These are phyloP conservation scores for Chloromonas sp. DNA, from an alignment of 163 green algal species.

Conservation along the genomic window DNA sequence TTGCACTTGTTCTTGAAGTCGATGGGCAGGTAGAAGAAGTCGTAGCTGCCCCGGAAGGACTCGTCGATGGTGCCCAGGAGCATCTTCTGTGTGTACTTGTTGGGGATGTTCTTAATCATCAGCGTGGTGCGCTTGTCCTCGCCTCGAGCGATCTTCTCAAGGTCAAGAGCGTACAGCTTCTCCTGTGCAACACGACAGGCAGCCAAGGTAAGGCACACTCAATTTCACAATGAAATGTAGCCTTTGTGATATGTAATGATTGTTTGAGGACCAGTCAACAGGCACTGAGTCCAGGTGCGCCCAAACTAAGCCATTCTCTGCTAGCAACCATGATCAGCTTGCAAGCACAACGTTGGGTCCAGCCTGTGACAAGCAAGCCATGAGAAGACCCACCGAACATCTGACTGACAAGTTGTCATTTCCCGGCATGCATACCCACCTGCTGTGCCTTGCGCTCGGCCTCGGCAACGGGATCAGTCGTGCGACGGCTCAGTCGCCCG, in stretches of 20 bases:
- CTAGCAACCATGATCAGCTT: too few relatives aligned
- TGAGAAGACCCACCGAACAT: too few relatives aligned
- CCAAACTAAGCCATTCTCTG: too few relatives aligned
- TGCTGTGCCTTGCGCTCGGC: slow-evolving; percentile 70
- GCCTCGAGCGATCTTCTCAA: slow-evolving; percentile 59
- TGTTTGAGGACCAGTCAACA: too few relatives aligned
- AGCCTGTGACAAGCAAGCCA: too few relatives aligned
- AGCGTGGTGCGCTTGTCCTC: slow-evolving; percentile 92
- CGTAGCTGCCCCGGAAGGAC: slow-evolving; percentile 81
- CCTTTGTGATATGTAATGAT: too few relatives aligned
- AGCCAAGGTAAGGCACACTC: too few relatives aligned
- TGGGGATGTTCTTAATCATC: slow-evolving; percentile 99
- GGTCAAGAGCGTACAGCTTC: slow-evolving; percentile 75
- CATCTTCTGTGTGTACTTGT: slow-evolving; percentile 99
- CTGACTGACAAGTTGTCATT: not conserved
- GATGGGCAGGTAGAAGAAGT: slow-evolving; percentile 99
- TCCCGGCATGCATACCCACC: not conserved
- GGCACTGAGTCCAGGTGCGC: too few relatives aligned
- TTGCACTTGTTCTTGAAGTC: slow-evolving; percentile 99
- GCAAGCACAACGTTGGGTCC: too few relatives aligned
- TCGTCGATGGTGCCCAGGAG: slow-evolving; percentile 85
- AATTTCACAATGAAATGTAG: too few relatives aligned
- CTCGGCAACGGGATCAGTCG: slow-evolving; percentile 65
- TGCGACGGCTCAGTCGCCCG: slow-evolving; percentile 62
- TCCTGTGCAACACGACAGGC: slow-evolving; percentile 38